Percentiles rank a stretch among this genome's conserved stretches.
phyloP scores from a whole-genome alignment of 306 rosid genomes.

The Quercus berberidifolia region DNA sequence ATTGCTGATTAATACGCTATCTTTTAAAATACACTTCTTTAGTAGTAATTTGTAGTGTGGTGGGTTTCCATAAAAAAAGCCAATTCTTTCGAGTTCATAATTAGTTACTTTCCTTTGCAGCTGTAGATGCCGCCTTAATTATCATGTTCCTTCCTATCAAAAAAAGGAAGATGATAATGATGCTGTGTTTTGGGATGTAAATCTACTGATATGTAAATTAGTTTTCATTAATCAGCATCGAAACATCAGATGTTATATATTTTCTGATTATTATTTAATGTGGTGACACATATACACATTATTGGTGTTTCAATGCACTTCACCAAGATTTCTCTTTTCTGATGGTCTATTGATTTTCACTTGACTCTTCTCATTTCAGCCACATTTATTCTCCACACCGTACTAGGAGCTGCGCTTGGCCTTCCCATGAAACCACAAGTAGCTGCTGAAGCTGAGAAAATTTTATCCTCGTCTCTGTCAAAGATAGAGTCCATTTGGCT shows the following conservation, averaged over 20 bases:
- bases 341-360: constrained; percentile 9
- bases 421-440: constrained; percentile 45
- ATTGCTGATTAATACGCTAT: too few species aligned
- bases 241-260: not conserved
- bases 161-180: not conserved
- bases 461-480: constrained; percentile 62
- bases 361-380: constrained; percentile 45
- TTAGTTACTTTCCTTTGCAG: not conserved
- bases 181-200: not conserved
- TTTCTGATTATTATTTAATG: not conserved
- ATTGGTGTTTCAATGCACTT: constrained; percentile 12
- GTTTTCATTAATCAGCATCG: not conserved
- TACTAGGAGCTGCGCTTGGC: constrained; percentile 71
- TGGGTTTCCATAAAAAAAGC: too few species aligned
- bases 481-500: constrained; percentile 75
- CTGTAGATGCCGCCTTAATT: not conserved
- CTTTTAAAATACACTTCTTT: too few species aligned
- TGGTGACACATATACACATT: not conserved
- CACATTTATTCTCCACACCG: constrained; percentile 38
- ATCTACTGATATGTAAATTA: not conserved
- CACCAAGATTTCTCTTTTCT: constrained; percentile 10
- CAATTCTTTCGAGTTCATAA: not conserved
- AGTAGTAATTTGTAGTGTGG: too few species aligned
- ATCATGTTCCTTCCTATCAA: too few species aligned
- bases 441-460: constrained; percentile 66